phyloP scores from a whole-genome alignment of 164 flowering plant species.

The Vitis labrusca region DNA sequence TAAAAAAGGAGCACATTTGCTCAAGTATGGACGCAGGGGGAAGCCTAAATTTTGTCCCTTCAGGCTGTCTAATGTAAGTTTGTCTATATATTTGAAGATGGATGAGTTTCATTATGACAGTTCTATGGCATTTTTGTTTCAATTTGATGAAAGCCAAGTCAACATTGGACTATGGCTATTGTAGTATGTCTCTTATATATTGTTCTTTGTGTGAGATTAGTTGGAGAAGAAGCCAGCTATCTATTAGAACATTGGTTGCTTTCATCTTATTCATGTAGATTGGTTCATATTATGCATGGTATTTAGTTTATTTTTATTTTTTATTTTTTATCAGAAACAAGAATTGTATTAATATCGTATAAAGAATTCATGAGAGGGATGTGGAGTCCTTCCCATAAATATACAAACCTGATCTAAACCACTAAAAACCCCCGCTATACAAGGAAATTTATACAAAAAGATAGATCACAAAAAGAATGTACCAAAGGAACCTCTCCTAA shows the following conservation, averaged over 20 bases:
- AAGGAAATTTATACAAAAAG: too few species aligned
- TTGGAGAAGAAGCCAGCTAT: conserved; percentile 1
- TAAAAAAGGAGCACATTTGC: conserved; percentile 77
- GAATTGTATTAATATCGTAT: too few species aligned
- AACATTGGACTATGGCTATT: neutral
- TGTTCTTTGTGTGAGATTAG: neutral
- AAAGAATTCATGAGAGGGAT: too few species aligned
- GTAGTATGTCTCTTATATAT: neutral
- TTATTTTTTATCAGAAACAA: too few species aligned
- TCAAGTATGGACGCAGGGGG: conserved; percentile 85
- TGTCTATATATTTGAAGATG: neutral
- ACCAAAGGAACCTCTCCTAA: too few species aligned
- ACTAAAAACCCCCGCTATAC: too few species aligned
- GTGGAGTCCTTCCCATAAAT: too few species aligned
- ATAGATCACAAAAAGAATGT: too few species aligned
- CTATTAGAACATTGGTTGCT: neutral
- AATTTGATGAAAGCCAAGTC: too few species aligned
- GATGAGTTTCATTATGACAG: neutral
- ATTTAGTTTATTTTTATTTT: too few species aligned
- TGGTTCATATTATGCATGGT: too few species aligned
- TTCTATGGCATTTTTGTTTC: neutral
- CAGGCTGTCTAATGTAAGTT: conserved; percentile 73
- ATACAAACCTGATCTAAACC: too few species aligned
- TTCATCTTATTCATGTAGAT: neutral
- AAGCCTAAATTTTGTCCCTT: conserved; percentile 88